Evolutionary conservation across 2,329 filamentous ascomycete genomes (phyloP).

Genomic region (Acephala macrosclerotiorum): DNA sequence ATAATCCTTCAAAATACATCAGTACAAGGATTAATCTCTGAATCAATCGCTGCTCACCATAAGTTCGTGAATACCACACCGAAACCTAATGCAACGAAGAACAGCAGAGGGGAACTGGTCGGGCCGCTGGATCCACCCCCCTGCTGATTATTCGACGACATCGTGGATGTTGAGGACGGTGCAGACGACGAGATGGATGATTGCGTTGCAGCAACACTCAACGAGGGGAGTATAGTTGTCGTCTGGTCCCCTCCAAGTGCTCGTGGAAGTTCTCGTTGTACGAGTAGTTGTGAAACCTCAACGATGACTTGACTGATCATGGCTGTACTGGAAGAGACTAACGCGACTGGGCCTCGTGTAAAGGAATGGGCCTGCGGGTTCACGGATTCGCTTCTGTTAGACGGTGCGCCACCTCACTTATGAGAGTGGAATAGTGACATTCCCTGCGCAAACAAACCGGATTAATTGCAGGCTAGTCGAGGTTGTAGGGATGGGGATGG

Average conservation of each 20-base stretch:
- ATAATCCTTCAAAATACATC: slow-evolving; percentile 79
- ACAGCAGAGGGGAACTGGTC: slow-evolving; percentile 79
- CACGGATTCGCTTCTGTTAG: slow-evolving; percentile 9
- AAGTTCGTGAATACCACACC: slow-evolving; percentile 98
- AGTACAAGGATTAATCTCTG: slow-evolving; percentile 37
- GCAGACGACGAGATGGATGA: slow-evolving; percentile 20
- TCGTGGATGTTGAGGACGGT: slow-evolving; percentile 28
- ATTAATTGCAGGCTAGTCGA: slow-evolving; percentile 24
- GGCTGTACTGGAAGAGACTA: no score
- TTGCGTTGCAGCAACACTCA: slow-evolving; percentile 7
- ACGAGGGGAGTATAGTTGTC: slow-evolving; percentile 25
- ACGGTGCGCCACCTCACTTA: background rate
- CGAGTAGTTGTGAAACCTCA: slow-evolving; percentile 29
- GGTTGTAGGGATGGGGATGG: background rate
- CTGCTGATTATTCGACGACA: slow-evolving; percentile 33
- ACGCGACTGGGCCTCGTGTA: slow-evolving; percentile 1
- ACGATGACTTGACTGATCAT: slow-evolving; percentile 40
- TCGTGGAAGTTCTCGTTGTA: slow-evolving; percentile 28
- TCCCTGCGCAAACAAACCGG: slow-evolving; percentile 16
- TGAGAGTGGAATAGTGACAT: slow-evolving; percentile 1
- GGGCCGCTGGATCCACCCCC: slow-evolving; percentile 46
- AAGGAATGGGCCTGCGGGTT: slow-evolving; percentile 23
- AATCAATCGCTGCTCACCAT: slow-evolving; percentile 70
- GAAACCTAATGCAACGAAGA: slow-evolving; percentile 96
- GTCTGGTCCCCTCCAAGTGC: slow-evolving; percentile 25